phyloP scores from a whole-genome alignment of 2,329 filamentous ascomycete genomes.

The Pseudomassariella vexata region DNA sequence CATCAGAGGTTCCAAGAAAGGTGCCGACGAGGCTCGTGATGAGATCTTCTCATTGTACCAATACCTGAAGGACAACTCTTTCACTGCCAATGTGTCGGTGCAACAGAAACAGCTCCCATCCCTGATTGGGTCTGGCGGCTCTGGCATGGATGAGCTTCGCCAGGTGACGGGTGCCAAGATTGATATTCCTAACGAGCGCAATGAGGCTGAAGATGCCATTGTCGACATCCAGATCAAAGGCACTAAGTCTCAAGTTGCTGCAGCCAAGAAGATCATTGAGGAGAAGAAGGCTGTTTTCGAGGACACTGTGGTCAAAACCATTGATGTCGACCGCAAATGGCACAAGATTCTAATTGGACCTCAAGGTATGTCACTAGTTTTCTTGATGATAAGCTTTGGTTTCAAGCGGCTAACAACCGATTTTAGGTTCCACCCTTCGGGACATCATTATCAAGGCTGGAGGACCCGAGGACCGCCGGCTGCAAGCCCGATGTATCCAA shows the following conservation, averaged over 20 bases:
- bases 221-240: slow-evolving; percentile 91
- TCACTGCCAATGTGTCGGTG: slow-evolving; percentile 73
- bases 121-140: slow-evolving; percentile 84
- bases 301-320: slow-evolving; percentile 74
- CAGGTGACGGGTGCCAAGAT: slow-evolving; percentile 81
- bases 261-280: slow-evolving; percentile 84
- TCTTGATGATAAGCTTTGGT: background rate
- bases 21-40: slow-evolving; percentile 84
- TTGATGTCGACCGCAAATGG: slow-evolving; percentile 92
- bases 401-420: slow-evolving; percentile 30
- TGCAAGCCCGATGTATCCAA: slow-evolving; percentile 82
- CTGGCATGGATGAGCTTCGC: slow-evolving; percentile 85
- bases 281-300: slow-evolving; percentile 85
- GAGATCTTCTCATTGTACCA: slow-evolving; percentile 86
- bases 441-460: slow-evolving; percentile 84
- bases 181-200: slow-evolving; percentile 78
- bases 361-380: slow-evolving; percentile 58
- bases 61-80: slow-evolving; percentile 83
- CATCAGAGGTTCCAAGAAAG: slow-evolving; percentile 85
- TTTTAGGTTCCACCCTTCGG: slow-evolving; percentile 73
- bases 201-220: slow-evolving; percentile 59
- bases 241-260: slow-evolving; percentile 82
- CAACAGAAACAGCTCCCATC: slow-evolving; percentile 91
- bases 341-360: slow-evolving; percentile 85
- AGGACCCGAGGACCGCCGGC: slow-evolving; percentile 78